phyloP scores from a whole-genome alignment of 768 basidiomycete species.

The Suillus paluster region DNA sequence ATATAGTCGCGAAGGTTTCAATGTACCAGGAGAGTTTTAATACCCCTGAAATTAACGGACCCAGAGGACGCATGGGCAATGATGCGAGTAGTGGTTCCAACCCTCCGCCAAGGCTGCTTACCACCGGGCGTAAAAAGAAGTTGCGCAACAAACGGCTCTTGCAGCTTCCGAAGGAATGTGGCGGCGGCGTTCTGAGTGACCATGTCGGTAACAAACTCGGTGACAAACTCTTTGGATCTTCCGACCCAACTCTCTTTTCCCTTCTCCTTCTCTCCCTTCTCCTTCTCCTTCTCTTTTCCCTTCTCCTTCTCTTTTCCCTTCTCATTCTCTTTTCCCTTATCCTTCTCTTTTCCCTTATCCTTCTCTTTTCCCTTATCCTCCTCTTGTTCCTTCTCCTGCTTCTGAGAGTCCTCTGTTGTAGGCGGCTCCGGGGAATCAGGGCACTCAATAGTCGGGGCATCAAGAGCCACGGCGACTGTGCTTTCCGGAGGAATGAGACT shows the following conservation, averaged over 20 bases:
- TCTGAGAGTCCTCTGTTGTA: background rate
- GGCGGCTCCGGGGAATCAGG: background rate
- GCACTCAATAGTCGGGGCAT: background rate
- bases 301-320: background rate
- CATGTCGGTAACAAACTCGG: background rate
- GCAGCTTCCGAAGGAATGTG: conserved; percentile 8
- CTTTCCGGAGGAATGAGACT: background rate
- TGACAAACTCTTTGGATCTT: background rate
- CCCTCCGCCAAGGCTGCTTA: conserved; percentile 1
- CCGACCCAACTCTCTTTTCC: background rate
- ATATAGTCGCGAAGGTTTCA: background rate
- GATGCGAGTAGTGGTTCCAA: conserved; percentile 2
- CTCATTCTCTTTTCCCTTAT: background rate
- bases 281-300: background rate
- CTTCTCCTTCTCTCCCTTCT: background rate
- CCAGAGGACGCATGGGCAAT: conserved; percentile 2
- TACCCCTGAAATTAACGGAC: conserved; percentile 1
- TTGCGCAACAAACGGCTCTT: conserved; percentile 10
- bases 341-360: background rate
- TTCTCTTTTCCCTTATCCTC: background rate
- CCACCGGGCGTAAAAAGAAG: background rate
- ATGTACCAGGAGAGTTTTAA: background rate
- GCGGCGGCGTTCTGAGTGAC: background rate
- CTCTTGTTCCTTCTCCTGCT: background rate
- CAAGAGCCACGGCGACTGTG: background rate